Percentiles rank a stretch among this genome's conserved stretches.
Evolutionary conservation across 441 rosid genomes (phyloP).

Genomic region (Syzygium syzygioides): DNA sequence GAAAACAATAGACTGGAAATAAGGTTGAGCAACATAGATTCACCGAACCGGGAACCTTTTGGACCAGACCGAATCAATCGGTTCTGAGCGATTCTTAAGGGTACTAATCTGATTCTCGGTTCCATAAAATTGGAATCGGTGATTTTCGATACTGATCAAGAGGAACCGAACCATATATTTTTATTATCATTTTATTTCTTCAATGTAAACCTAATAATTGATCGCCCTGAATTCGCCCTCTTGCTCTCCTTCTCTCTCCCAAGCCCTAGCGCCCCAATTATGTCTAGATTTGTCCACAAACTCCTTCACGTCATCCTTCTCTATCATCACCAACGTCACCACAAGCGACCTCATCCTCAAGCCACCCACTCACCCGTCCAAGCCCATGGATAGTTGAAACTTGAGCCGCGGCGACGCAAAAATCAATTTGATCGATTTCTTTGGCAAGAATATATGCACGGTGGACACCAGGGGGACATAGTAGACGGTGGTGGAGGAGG

Average conservation of each 20-base stretch:
- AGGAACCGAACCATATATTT: too few species aligned
- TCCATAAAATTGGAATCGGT: too few species aligned
- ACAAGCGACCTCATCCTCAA: slow-evolving; percentile 33
- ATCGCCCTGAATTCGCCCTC: too few species aligned
- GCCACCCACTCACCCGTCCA: slow-evolving; percentile 5
- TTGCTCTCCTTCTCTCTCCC: slow-evolving; percentile 32
- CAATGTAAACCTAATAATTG: too few species aligned
- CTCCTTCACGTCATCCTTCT: slow-evolving; percentile 72
- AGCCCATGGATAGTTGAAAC: slow-evolving; percentile 40
- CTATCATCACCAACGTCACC: slow-evolving; percentile 55
- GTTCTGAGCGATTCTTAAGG: too few species aligned
- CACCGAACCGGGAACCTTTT: too few species aligned
- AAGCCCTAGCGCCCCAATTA: slow-evolving; percentile 69
- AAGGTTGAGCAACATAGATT: too few species aligned
- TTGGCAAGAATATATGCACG: slow-evolving; percentile 48
- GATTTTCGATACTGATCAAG: too few species aligned
- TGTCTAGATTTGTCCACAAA: slow-evolving; percentile 63
- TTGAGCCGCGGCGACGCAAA: slow-evolving; percentile 76
- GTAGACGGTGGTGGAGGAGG: slow-evolving; percentile 2
- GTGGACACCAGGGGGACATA: slow-evolving; percentile 38
- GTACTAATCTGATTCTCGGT: too few species aligned
- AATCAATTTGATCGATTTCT: slow-evolving; percentile 73
- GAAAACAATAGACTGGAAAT: too few species aligned
- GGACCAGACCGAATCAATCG: too few species aligned
- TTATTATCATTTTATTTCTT: too few species aligned